A percentile compares a stretch with the other conserved stretches of the same genome.
Evolutionary conservation across 1,139 yeast genomes (phyloP).

Genomic region (Magnusiomyces ingens): DNA sequence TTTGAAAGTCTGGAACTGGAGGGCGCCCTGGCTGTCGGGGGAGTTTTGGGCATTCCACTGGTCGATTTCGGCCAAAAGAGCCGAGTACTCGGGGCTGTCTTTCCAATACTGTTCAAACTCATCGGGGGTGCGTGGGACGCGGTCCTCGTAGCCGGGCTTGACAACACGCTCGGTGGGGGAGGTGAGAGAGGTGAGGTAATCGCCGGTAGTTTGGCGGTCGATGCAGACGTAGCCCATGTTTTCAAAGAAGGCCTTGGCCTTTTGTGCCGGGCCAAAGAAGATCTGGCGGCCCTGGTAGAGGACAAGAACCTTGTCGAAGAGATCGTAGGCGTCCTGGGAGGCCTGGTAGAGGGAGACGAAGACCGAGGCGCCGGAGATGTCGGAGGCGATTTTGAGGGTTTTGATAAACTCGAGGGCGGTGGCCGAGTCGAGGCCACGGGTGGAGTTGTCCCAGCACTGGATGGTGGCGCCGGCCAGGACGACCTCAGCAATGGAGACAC

Average conservation of each 20-base stretch:
- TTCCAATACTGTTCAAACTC: constrained; percentile 67
- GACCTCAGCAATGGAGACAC: constrained; percentile 72
- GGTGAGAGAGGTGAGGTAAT: constrained; percentile 71
- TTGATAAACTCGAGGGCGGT: constrained; percentile 70
- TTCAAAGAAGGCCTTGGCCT: constrained; percentile 54
- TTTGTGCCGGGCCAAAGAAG: constrained; percentile 55
- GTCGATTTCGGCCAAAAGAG: constrained; percentile 39
- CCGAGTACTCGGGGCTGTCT: constrained; percentile 46
- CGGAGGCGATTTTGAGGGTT: constrained; percentile 59
- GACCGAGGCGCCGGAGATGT: constrained; percentile 52
- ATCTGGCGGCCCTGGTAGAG: constrained; percentile 75
- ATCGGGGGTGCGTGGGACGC: constrained; percentile 60
- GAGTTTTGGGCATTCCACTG: constrained; percentile 27
- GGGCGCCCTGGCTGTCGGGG: constrained; percentile 23
- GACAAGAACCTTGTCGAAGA: constrained; percentile 67
- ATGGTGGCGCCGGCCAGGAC: constrained; percentile 54
- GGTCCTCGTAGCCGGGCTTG: constrained; percentile 49
- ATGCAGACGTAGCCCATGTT: constrained; percentile 70
- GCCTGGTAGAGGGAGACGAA: constrained; percentile 80
- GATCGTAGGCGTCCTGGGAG: constrained; percentile 67
- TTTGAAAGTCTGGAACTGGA: constrained; percentile 45
- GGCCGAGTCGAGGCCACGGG: constrained; percentile 70
- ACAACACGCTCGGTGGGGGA: constrained; percentile 62
- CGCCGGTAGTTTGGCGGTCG: constrained; percentile 75
- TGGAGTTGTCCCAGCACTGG: constrained; percentile 71